Percentiles rank a stretch among this genome's conserved stretches.
phyloP scores from a whole-genome alignment of 1,139 yeast species.

The Saccharomyces hybrid region DNA sequence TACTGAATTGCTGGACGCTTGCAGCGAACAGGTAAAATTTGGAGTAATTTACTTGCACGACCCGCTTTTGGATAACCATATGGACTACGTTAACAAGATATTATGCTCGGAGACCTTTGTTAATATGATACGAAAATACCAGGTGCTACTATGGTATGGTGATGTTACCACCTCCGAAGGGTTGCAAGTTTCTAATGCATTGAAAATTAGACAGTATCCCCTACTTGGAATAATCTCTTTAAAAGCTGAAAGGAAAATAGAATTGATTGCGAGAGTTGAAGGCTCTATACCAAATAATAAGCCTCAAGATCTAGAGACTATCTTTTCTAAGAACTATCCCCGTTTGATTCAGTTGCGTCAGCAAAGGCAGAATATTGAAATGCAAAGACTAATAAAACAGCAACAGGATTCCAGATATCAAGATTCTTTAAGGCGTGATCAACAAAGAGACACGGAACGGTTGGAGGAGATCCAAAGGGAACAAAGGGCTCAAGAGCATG shows the following conservation, averaged over 20 bases:
- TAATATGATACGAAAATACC: conserved; percentile 41
- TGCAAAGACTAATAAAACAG: conserved; percentile 52
- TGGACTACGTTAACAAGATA: conserved; percentile 47
- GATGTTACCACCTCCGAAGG: conserved; percentile 69
- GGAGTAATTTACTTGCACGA: conserved; percentile 68
- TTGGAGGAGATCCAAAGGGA: conserved; percentile 25
- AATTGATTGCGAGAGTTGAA: conserved; percentile 60
- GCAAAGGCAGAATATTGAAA: conserved; percentile 54
- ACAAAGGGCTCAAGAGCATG: conserved; percentile 21
- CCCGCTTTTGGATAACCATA: conserved; percentile 58
- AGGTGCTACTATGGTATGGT: conserved; percentile 79
- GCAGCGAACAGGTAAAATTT: conserved; percentile 36
- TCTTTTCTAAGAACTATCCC: conserved; percentile 50
- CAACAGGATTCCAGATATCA: conserved; percentile 79
- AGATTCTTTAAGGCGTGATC: conserved; percentile 46
- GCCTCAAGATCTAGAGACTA: conserved; percentile 34
- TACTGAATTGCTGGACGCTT: conserved; percentile 19
- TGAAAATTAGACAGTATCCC: conserved; percentile 71
- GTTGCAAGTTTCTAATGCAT: conserved; percentile 70
- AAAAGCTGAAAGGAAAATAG: conserved; percentile 48
- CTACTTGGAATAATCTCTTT: conserved; percentile 62
- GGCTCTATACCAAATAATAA: conserved; percentile 38
- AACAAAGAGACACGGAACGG: conserved; percentile 33
- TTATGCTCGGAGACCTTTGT: conserved; percentile 48
- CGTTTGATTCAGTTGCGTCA: conserved; percentile 49